phyloP scores from a whole-genome alignment of 2,329 filamentous ascomycete species.

The Diplodia mutila region DNA sequence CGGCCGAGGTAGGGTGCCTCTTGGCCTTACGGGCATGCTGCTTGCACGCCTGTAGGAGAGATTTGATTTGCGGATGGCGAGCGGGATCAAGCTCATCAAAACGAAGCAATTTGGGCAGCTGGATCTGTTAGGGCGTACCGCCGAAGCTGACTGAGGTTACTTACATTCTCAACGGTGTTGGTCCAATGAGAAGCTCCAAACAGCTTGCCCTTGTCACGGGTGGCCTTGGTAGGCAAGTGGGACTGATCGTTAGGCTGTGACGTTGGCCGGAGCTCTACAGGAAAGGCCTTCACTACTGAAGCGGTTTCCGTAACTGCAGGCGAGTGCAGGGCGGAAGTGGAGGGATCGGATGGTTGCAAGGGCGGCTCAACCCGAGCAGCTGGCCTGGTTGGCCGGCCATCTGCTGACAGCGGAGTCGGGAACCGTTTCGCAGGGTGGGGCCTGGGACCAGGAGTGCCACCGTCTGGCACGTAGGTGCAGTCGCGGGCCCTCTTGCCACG shows the following conservation, averaged over 20 bases:
- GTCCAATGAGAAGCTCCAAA: conserved; percentile 62
- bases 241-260: not conserved
- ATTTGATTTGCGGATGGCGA: not conserved
- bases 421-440: too few relatives aligned
- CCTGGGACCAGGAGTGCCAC: not conserved
- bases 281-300: not conserved
- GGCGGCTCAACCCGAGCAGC: too few relatives aligned
- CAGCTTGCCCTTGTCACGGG: conserved; percentile 39
- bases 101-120: conserved; percentile 27
- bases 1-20: conserved; percentile 31
- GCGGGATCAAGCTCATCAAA: not conserved
- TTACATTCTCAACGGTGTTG: conserved; percentile 53
- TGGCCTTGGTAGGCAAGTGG: not conserved
- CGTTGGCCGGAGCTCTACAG: not conserved
- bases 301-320: not conserved
- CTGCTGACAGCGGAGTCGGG: not conserved
- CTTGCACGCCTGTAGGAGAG: conserved; percentile 12
- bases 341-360: not conserved
- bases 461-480: conserved; percentile 27
- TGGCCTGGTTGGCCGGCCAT: not conserved
- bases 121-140: not conserved
- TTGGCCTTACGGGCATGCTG: conserved; percentile 28
- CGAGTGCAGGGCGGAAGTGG: not conserved
- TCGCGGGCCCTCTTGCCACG: conserved; percentile 17
- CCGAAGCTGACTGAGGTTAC: conserved; percentile 23